A percentile compares a stretch with the other conserved stretches of the same genome.
Conservation (phyloP, 257 asterid genomes). For the Ajuga chamaepitys region DNA sequence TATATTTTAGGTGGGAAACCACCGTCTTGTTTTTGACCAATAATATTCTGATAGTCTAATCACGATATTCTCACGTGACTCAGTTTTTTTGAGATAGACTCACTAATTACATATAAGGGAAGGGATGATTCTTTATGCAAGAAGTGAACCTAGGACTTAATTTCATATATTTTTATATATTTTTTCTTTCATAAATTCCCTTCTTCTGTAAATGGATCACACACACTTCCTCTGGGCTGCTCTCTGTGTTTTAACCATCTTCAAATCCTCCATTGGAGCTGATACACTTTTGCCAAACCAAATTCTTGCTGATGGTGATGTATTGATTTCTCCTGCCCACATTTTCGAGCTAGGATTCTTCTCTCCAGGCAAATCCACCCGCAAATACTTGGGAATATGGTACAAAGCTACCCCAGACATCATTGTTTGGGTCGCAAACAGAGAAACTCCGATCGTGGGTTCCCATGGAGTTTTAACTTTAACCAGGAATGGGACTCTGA, state of each 20-base stretch:
- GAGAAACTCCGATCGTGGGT: not conserved
- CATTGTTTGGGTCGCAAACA: constrained; percentile 15
- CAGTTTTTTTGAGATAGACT: too few species aligned
- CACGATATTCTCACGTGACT: too few species aligned
- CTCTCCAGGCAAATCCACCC: not conserved
- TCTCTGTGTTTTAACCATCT: not conserved
- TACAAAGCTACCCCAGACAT: constrained; percentile 3
- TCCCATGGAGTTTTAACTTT: not conserved
- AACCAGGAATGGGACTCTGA: not conserved
- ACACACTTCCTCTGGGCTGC: not conserved
- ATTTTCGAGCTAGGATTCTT: not conserved
- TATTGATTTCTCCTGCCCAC: not conserved
- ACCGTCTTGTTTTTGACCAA: too few species aligned
- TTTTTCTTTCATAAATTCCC: too few species aligned
- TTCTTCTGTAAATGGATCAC: not conserved
- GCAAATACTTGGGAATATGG: constrained; percentile 14
- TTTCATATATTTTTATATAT: too few species aligned
- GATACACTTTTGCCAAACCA: not conserved
- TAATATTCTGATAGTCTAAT: too few species aligned
- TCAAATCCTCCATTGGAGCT: not conserved
- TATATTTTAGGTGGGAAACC: too few species aligned
- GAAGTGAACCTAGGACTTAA: too few species aligned
- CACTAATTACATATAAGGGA: too few species aligned
- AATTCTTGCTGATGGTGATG: not conserved
- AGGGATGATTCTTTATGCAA: too few species aligned